Conservation (phyloP, 164 flowering plant species). For the Aristolochia fimbriata region DNA sequence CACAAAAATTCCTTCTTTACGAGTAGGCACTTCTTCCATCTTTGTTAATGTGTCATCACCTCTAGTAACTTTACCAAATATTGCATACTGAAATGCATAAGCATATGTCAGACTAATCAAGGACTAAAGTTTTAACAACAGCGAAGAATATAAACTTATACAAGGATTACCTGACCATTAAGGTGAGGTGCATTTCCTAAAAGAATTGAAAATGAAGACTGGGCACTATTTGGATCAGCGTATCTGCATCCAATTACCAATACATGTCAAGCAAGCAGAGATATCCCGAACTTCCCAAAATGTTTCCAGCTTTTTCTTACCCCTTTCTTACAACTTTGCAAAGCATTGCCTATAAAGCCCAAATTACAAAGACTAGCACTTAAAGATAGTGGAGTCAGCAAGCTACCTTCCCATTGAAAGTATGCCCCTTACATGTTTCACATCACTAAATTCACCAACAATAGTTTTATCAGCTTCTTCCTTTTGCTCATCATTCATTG, state of each 20-base stretch:
- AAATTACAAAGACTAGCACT: too few relatives aligned
- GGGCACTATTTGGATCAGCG: slow-evolving; percentile 75
- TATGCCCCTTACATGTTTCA: slow-evolving; percentile 85
- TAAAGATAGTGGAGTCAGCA: not conserved
- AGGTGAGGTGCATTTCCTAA: slow-evolving; percentile 99
- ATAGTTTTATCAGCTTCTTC: slow-evolving; percentile 69
- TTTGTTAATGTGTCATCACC: slow-evolving; percentile 85
- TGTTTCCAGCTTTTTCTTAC: too few relatives aligned
- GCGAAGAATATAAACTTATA: not conserved
- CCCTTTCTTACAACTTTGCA: too few relatives aligned
- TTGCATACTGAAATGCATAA: slow-evolving; percentile 60
- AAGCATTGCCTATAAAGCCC: too few relatives aligned
- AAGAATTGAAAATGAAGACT: slow-evolving; percentile 90
- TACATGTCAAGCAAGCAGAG: not conserved
- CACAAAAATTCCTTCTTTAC: slow-evolving; percentile 84
- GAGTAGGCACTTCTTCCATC: slow-evolving; percentile 89
- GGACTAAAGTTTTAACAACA: not conserved
- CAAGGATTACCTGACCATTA: slow-evolving; percentile 51
- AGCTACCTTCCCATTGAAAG: slow-evolving; percentile 94
- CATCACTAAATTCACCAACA: slow-evolving; percentile 84
- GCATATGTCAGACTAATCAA: slow-evolving; percentile 2
- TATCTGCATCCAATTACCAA: slow-evolving; percentile 24
- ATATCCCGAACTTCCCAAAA: not conserved
- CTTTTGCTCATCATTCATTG: slow-evolving; percentile 80
- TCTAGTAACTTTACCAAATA: slow-evolving; percentile 88